Conservation (phyloP, 495 filamentous ascomycete species). For the Podospora appendiculata region DNA sequence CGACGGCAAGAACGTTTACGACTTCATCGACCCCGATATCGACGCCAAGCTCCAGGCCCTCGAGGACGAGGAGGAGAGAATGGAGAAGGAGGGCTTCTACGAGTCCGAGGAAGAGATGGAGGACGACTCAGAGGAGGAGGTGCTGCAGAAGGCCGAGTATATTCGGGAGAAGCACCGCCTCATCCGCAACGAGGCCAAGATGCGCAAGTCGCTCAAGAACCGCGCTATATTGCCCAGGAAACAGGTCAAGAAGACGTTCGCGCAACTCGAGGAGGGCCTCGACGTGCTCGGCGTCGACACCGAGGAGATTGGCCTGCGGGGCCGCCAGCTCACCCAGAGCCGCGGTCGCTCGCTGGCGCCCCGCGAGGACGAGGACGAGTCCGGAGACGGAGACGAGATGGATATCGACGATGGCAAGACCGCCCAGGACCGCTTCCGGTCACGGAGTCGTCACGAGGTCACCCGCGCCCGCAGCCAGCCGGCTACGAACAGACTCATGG, state of each 20-base stretch:
- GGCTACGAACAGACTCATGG: conserved; percentile 70
- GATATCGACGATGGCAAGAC: conserved; percentile 62
- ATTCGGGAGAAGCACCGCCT: conserved; percentile 87
- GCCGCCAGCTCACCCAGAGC: conserved; percentile 47
- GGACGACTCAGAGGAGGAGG: conserved; percentile 78
- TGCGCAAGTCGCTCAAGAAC: conserved; percentile 94
- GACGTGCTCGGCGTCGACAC: conserved; percentile 81
- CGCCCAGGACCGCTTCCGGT: conserved; percentile 54
- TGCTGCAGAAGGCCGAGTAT: conserved; percentile 82
- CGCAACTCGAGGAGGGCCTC: conserved; percentile 76
- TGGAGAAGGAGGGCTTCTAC: conserved; percentile 81
- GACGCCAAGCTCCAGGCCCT: conserved; percentile 82
- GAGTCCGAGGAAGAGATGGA: conserved; percentile 54
- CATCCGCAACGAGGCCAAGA: conserved; percentile 84
- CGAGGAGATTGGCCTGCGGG: conserved; percentile 61
- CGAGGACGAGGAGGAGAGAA: conserved; percentile 88
- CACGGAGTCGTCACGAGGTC: conserved; percentile 46
- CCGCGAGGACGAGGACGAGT: conserved; percentile 42
- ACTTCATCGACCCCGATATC: conserved; percentile 95
- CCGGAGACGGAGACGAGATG: conserved; percentile 67
- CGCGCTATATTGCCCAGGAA: conserved; percentile 81
- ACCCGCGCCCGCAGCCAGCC: conserved; percentile 62
- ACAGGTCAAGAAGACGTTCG: conserved; percentile 63
- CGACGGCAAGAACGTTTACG: conserved; percentile 92
- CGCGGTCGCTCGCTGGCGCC: conserved; percentile 56